phyloP scores from a whole-genome alignment of 2,329 filamentous ascomycete species.

The Cercospora beticola region DNA sequence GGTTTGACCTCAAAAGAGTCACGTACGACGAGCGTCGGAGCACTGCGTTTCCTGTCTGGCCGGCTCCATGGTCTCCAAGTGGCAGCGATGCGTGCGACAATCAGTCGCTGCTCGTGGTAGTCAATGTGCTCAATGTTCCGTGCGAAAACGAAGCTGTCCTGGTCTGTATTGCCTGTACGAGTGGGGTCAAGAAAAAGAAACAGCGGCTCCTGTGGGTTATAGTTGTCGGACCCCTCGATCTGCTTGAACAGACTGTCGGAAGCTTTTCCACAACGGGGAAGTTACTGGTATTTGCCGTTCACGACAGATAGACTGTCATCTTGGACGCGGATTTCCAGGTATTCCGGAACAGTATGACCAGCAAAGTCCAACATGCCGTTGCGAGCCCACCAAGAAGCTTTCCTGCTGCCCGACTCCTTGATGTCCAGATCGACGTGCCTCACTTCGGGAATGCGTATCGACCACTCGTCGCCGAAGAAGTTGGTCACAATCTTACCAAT shows the following conservation, averaged over 20 bases:
- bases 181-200: constrained; percentile 61
- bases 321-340: constrained; percentile 44
- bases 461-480: constrained; percentile 40
- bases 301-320: constrained; percentile 35
- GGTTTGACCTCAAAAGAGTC: constrained; percentile 9
- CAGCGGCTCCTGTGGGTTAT: no score
- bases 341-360: constrained; percentile 46
- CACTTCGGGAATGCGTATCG: constrained; percentile 47
- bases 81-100: constrained; percentile 50
- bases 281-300: constrained; percentile 52
- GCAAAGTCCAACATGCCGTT: constrained; percentile 41
- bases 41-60: neutral
- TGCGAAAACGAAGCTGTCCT: constrained; percentile 60
- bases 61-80: constrained; percentile 44
- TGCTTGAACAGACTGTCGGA: constrained; percentile 56
- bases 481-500: constrained; percentile 16
- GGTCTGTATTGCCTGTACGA: constrained; percentile 45
- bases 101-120: constrained; percentile 48
- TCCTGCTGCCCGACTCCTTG: constrained; percentile 21
- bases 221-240: no score
- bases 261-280: constrained; percentile 59
- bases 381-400: constrained; percentile 41
- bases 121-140: constrained; percentile 48
- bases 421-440: constrained; percentile 26
- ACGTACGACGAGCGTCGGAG: constrained; percentile 13